These are phyloP conservation scores for Apiotrichum porosum DNA, from an alignment of 1,284 basidiomycete genomes.

Conservation along the genomic window DNA sequence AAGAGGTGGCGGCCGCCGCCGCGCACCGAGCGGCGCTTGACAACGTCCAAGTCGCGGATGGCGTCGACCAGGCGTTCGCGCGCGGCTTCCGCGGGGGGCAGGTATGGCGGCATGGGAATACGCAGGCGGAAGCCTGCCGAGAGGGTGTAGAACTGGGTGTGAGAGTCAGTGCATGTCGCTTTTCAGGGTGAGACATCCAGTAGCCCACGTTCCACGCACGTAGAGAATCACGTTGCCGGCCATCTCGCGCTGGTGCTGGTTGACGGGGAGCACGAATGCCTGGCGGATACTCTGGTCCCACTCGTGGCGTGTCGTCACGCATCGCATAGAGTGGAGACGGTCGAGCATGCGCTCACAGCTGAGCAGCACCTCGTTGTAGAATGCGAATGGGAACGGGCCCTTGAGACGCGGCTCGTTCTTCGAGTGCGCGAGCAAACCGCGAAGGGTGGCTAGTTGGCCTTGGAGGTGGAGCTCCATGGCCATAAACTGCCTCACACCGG, in stretches of 20 bases:
- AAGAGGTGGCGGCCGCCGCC: conserved; percentile 70
- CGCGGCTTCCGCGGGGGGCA: conserved; percentile 83
- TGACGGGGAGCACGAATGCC: conserved; percentile 86
- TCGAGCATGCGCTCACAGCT: conserved; percentile 85
- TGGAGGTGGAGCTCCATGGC: conserved; percentile 93
- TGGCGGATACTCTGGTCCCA: conserved; percentile 63
- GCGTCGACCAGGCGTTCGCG: conserved; percentile 73
- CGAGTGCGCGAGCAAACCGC: conserved; percentile 76
- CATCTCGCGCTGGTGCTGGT: conserved; percentile 78
- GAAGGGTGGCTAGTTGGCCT: conserved; percentile 76
- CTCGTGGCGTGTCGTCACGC: conserved; percentile 86
- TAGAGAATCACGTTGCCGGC: conserved; percentile 85
- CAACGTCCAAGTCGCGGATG: conserved; percentile 76
- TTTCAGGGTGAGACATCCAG: too few relatives aligned
- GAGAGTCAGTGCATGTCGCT: too few relatives aligned
- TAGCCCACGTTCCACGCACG: conserved; percentile 26
- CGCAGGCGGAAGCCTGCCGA: conserved; percentile 83
- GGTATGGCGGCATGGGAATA: conserved; percentile 85
- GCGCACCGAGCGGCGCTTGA: conserved; percentile 58
- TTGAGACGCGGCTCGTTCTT: conserved; percentile 91
- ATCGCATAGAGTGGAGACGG: conserved; percentile 83
- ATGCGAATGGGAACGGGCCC: conserved; percentile 75
- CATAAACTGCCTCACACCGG: conserved; percentile 72
- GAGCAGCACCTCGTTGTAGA: conserved; percentile 79
- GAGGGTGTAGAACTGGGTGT: conserved; percentile 75